phyloP scores from a whole-genome alignment of 257 asterid species.

The Ajuga chamaepitys region DNA sequence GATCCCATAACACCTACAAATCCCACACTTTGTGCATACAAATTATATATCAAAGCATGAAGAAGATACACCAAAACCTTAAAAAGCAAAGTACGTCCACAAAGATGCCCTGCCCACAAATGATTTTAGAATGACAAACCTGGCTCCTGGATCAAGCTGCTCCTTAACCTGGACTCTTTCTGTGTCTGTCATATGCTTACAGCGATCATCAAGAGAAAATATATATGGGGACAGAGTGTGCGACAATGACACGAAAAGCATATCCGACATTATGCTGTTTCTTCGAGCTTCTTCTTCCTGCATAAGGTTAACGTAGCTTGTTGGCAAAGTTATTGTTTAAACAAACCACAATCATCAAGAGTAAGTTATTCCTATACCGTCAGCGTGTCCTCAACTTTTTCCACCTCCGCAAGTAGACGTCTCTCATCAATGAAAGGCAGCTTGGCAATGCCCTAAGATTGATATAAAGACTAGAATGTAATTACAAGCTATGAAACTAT shows the following conservation, averaged over 20 bases:
- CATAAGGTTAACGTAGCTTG: slow-evolving; percentile 8
- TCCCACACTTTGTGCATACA: not conserved
- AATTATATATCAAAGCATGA: not conserved
- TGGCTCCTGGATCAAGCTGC: slow-evolving; percentile 73
- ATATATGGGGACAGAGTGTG: slow-evolving; percentile 90
- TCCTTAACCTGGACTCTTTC: slow-evolving; percentile 57
- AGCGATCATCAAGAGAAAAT: slow-evolving; percentile 81
- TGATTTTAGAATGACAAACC: slow-evolving; percentile 44
- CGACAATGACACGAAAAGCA: slow-evolving; percentile 80
- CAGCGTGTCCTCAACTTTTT: slow-evolving; percentile 80
- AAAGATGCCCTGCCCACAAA: not conserved
- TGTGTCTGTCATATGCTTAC: slow-evolving; percentile 57
- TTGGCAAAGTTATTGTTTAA: slow-evolving; percentile 6
- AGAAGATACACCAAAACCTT: not conserved
- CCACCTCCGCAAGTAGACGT: slow-evolving; percentile 88
- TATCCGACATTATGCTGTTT: slow-evolving; percentile 77
- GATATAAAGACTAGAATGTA: slow-evolving; percentile 8
- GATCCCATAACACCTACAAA: too few species aligned
- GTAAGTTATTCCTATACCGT: slow-evolving; percentile 36
- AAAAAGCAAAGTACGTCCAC: not conserved
- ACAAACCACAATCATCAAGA: slow-evolving; percentile 1
- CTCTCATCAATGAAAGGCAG: slow-evolving; percentile 90
- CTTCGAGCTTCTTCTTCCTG: slow-evolving; percentile 94
- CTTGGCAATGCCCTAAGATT: slow-evolving; percentile 77
- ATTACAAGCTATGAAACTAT: slow-evolving; percentile 1